These are phyloP conservation scores for Gentiana straminea DNA, from an alignment of 257 asterid species.

Conservation along the genomic window DNA sequence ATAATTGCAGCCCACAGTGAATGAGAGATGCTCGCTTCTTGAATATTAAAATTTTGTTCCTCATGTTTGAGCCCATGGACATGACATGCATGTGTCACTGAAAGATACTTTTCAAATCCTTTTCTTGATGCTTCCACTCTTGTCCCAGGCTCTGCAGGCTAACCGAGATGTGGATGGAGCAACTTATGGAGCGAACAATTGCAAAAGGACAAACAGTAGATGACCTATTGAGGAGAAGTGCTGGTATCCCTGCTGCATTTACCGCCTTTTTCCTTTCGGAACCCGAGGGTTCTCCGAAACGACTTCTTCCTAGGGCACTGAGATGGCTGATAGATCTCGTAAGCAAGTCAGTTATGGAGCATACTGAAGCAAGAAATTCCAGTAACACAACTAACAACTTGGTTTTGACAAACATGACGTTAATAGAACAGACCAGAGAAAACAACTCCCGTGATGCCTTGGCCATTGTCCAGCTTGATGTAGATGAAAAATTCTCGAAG, in stretches of 20 bases:
- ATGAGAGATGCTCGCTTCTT: too few relatives aligned
- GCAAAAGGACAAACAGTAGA: conserved; percentile 96
- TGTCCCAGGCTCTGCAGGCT: conserved; percentile 68
- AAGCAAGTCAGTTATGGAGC: conserved; percentile 40
- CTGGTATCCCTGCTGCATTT: conserved; percentile 98
- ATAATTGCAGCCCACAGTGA: too few relatives aligned
- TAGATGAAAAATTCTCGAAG: conserved; percentile 44
- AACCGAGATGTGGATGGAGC: conserved; percentile 92
- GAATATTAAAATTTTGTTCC: too few relatives aligned
- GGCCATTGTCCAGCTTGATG: conserved; percentile 20
- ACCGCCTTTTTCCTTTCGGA: conserved; percentile 90
- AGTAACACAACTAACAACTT: conserved; percentile 15
- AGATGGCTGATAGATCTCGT: conserved; percentile 74
- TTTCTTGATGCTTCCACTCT: conserved; percentile 16
- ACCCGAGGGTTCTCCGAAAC: conserved; percentile 95
- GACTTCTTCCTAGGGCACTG: conserved; percentile 79
- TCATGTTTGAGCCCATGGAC: too few relatives aligned
- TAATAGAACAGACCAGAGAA: conserved; percentile 9
- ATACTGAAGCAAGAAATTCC: conserved; percentile 23
- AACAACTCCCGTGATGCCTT: neutral
- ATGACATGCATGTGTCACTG: too few relatives aligned
- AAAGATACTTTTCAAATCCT: neutral
- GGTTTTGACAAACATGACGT: conserved; percentile 14
- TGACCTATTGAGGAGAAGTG: conserved; percentile 95
- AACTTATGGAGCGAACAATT: conserved; percentile 80